phyloP scores from a whole-genome alignment of 177 flowering plant genomes.

The Vitis hybrid region DNA sequence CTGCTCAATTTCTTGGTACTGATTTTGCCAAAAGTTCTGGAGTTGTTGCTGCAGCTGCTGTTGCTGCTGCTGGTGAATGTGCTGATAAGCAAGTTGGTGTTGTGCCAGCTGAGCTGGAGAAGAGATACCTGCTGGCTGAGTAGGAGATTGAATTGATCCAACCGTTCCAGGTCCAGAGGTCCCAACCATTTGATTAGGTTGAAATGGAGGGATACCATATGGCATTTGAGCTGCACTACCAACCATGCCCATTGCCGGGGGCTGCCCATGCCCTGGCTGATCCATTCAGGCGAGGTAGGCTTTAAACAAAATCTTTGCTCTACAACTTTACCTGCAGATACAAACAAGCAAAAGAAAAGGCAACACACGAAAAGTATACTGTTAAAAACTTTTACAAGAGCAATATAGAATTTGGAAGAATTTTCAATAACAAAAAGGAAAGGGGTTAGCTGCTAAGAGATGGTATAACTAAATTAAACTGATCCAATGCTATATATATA shows the following conservation, averaged over 20 bases:
- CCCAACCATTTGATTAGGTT: constrained; percentile 30
- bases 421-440: too few species aligned
- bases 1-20: constrained; percentile 67
- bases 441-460: too few species aligned
- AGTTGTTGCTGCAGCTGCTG: constrained; percentile 67
- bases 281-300: constrained; percentile 22
- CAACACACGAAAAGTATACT: background rate
- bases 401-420: too few species aligned
- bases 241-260: constrained; percentile 31
- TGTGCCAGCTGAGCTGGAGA: constrained; percentile 53
- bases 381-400: too few species aligned
- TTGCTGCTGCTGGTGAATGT: constrained; percentile 63
- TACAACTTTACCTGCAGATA: background rate
- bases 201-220: constrained; percentile 30
- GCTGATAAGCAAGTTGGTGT: constrained; percentile 64
- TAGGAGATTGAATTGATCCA: constrained; percentile 20
- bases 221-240: constrained; percentile 31
- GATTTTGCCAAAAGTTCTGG: constrained; percentile 61
- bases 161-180: constrained; percentile 21
- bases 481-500: too few species aligned
- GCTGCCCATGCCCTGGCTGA: constrained; percentile 41
- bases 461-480: too few species aligned
- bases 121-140: constrained; percentile 23
- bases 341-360: background rate
- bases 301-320: constrained; percentile 2